Base-by-base conservation (phyloP, 1,284 basidiomycete genomes). In the Austroboletus rostrupii region DNA sequence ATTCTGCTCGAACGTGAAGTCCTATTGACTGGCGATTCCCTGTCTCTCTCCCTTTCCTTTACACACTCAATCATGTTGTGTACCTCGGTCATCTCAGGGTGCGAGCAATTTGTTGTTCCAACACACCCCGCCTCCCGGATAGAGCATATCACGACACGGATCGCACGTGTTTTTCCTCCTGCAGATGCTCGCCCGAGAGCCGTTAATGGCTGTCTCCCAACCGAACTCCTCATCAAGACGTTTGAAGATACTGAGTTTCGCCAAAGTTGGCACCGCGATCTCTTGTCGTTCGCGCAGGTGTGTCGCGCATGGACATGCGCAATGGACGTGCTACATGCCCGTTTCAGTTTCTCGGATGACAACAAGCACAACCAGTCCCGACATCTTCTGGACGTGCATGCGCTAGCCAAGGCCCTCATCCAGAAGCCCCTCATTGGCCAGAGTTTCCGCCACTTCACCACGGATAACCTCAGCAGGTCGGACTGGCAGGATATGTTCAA, bases 231-330 rank as follows among this genome's bases (percentile, higher is more conserved):
- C 3, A 49, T 64, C 19, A 61, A 53, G 20, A 59, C 38, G 7
- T 61, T 61, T 9, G 38, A 49, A 7, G 60, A 64, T 23, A 20
- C 29, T 17, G 62, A 61, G 35, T 53, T 61, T 48, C 42, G 41
- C 0, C 26, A 49, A 35, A 62, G 43, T 12, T 62, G 61, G 60
- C 55, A 52, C 28, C 26, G 40, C 10, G 61, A 64, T 48, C 45
- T 64, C 9, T 46, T 61, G 5, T 61, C 61, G 0, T 61, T 62
- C 16, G 60, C 62, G 12, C 60, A 64, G 13, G 60, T 61, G 3
- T 64, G 60, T 17, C 51, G 51, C 4, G 45, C 62, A 21, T 61
- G 60, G 60, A 48, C 55, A 13, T 61, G 60, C 26, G 60, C 60
- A 20, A 60, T 61, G 57, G 45, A 58, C 3, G 32, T 62, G 20